Base-by-base conservation (phyloP, 2,329 filamentous ascomycete species). In the Beauveria asiatica region DNA sequence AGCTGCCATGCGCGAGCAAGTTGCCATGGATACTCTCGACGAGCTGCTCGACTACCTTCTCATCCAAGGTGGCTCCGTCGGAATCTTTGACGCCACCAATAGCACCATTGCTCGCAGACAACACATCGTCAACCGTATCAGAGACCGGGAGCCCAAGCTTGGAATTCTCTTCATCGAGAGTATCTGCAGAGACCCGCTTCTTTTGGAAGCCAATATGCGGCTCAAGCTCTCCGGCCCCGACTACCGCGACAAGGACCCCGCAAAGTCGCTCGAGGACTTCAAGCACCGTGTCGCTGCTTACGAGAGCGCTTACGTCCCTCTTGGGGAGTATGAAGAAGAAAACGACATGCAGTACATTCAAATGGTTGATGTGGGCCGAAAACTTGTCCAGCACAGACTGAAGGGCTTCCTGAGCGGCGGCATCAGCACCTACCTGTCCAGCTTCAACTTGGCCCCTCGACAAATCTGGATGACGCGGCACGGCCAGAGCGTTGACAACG, bases 391-490 rank as follows among this genome's bases (percentile, higher is more conserved):
- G 51, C 89, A 96, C 71, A 89, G 94, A 63, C 86, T 97, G 62
- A 88, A 88, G 65, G 94, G 94, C 6, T 99, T 99, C 73, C 80
- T 99, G 53, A 92, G 92, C 61, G 90, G 89, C 44, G 90, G 94
- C 64, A 94, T 96, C 59, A 92, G 94, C 60, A 96, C 92, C 65
- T 99, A 97, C 69, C 81, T 99, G 10, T 88, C 94, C 50, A 97
- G 96, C 67, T 99, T 99, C 80, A 97, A 99, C 68, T 82, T 99
- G 17, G 90, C 93, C 0, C 92, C 94, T 0, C 83, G 94, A 59
- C 93, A 97, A 73, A 97, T 99, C 62, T 99, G 94, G 94, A 95
- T 99, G 70, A 97, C 94, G 1, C 82, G 94, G 55, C 94, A 97
- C 70, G 94, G 94, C 46, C 90, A 97, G 74, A 97, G 92, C 60